Evolutionary conservation across 202 grass and related monocot species (phyloP).

Genomic region (Carex arenaria): DNA sequence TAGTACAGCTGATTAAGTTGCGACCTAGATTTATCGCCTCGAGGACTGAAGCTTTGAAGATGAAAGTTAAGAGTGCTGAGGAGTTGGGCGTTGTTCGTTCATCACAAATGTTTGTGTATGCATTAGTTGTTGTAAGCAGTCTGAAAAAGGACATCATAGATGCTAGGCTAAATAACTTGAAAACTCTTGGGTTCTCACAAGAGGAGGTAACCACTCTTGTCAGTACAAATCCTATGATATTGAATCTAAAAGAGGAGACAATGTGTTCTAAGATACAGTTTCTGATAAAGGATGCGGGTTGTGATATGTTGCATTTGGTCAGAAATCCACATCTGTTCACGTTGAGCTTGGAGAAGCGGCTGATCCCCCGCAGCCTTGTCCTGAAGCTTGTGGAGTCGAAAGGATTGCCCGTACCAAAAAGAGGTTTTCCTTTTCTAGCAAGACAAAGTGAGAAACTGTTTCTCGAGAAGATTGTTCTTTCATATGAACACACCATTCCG

Average conservation of each 20-base stretch:
- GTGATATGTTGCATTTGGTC: neutral
- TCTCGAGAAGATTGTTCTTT: neutral
- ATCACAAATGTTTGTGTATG: neutral
- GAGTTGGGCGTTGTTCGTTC: neutral
- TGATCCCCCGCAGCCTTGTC: conserved; percentile 9
- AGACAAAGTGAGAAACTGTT: neutral
- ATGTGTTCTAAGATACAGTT: conserved; percentile 23
- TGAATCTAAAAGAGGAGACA: neutral
- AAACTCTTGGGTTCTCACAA: conserved; percentile 23
- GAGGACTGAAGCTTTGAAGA: neutral
- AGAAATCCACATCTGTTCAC: neutral
- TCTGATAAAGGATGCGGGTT: conserved; percentile 9
- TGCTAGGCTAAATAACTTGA: conserved; percentile 11
- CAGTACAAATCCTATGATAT: neutral
- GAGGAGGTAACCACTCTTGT: conserved; percentile 8
- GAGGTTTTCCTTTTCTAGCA: neutral
- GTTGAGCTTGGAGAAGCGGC: conserved; percentile 15
- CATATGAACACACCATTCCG: neutral
- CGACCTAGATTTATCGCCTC: neutral
- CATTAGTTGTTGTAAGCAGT: neutral
- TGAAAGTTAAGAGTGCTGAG: neutral
- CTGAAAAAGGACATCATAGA: neutral
- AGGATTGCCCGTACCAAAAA: neutral
- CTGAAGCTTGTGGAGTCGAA: conserved; percentile 14
- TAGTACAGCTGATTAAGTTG: neutral